phyloP scores from a whole-genome alignment of 768 basidiomycete species.

The Gymnopilus dilepis region DNA sequence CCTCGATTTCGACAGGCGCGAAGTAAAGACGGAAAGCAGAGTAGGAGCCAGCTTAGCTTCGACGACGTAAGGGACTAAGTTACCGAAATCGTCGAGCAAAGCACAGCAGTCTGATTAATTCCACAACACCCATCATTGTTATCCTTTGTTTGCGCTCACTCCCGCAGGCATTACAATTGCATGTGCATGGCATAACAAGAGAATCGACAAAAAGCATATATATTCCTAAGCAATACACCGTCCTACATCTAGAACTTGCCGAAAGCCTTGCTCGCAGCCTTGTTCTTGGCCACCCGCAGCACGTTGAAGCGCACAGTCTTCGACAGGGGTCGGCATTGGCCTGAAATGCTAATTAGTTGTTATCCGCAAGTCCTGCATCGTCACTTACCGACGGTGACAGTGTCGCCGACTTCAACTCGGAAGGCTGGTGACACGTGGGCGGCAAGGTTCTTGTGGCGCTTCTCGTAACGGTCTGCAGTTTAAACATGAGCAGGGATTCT shows the following conservation, averaged over 20 bases:
- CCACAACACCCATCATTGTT: slow-evolving; percentile 34
- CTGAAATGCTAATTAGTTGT: slow-evolving; percentile 42
- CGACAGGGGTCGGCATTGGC: slow-evolving; percentile 98
- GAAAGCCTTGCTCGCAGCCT: slow-evolving; percentile 90
- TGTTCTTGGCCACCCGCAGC: slow-evolving; percentile 91
- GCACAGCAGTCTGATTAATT: slow-evolving; percentile 19
- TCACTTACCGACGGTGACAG: slow-evolving; percentile 90
- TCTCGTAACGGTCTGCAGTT: slow-evolving; percentile 90
- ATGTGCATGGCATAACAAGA: slow-evolving; percentile 19
- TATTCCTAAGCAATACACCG: slow-evolving; percentile 33
- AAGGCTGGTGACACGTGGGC: slow-evolving; percentile 98
- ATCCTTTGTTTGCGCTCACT: slow-evolving; percentile 39
- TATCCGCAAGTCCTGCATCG: background rate
- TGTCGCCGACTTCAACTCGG: slow-evolving; percentile 95
- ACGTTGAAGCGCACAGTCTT: slow-evolving; percentile 99
- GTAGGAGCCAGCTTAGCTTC: slow-evolving; percentile 88
- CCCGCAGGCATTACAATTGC: slow-evolving; percentile 21
- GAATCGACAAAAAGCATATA: slow-evolving; percentile 26
- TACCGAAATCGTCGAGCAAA: slow-evolving; percentile 17
- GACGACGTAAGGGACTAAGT: slow-evolving; percentile 21
- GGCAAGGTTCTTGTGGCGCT: slow-evolving; percentile 98
- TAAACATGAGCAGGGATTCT: slow-evolving; percentile 13
- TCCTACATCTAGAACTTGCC: slow-evolving; percentile 76
- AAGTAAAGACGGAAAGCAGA: slow-evolving; percentile 76
- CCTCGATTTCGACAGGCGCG: slow-evolving; percentile 73